Conservation (phyloP, 106 monocot genomes). For the Dendrobium catenatum region DNA sequence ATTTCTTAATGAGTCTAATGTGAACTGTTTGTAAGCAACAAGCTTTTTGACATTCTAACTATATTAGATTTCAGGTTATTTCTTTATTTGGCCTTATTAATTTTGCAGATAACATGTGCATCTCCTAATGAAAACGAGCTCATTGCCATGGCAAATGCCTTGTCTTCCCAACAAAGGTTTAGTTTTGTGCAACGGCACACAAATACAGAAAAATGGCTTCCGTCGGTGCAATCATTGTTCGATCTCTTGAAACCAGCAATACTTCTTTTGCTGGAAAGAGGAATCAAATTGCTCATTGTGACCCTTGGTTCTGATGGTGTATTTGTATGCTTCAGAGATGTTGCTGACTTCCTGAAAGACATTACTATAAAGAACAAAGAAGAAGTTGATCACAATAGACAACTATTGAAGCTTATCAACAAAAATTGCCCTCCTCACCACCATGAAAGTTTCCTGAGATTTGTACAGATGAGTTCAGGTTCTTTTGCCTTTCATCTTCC, state of each 20-base stretch:
- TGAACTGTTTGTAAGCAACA: too few relatives aligned
- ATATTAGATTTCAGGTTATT: neutral
- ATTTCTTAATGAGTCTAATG: too few relatives aligned
- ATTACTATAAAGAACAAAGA: slow-evolving; percentile 6
- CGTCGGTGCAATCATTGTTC: slow-evolving; percentile 37
- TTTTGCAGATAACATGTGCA: slow-evolving; percentile 56
- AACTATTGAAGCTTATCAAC: slow-evolving; percentile 26
- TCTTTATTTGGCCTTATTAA: neutral
- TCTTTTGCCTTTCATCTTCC: slow-evolving; percentile 58
- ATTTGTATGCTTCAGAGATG: slow-evolving; percentile 48
- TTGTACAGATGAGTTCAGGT: slow-evolving; percentile 1
- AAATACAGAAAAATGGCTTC: neutral
- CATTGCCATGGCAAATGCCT: slow-evolving; percentile 64
- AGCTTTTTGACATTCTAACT: too few relatives aligned
- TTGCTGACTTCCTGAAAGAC: slow-evolving; percentile 16
- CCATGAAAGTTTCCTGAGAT: neutral
- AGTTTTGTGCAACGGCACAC: slow-evolving; percentile 4
- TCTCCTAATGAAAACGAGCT: slow-evolving; percentile 87
- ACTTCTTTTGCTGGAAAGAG: slow-evolving; percentile 43
- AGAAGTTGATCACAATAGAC: neutral
- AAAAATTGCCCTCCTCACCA: slow-evolving; percentile 4
- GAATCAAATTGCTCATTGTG: slow-evolving; percentile 54
- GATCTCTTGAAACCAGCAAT: slow-evolving; percentile 52
- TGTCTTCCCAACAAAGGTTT: slow-evolving; percentile 26
- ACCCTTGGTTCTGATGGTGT: slow-evolving; percentile 69